Evolutionary conservation across 306 rosid species (phyloP).

Genomic region (Castanospermum australe): DNA sequence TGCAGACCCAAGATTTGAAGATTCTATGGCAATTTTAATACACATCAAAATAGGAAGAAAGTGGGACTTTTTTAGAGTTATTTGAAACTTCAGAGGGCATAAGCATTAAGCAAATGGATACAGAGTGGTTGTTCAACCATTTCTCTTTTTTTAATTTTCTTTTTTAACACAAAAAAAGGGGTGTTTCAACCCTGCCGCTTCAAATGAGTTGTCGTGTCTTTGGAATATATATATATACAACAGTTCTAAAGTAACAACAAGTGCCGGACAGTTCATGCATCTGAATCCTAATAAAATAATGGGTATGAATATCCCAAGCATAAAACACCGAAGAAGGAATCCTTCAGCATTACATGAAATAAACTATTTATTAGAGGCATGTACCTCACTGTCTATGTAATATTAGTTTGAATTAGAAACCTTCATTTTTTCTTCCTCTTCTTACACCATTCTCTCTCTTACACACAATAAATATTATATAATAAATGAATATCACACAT

Average conservation of each 20-base stretch:
- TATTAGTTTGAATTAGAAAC: too few relatives aligned
- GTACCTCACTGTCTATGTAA: too few relatives aligned
- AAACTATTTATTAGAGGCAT: neutral
- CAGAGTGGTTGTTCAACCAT: neutral
- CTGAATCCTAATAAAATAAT: slow-evolving; percentile 8
- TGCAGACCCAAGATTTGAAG: slow-evolving; percentile 1
- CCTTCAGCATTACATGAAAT: neutral
- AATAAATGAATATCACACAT: too few relatives aligned
- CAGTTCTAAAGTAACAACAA: neutral
- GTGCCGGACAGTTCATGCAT: slow-evolving; percentile 5
- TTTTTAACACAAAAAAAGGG: too few relatives aligned
- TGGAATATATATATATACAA: neutral
- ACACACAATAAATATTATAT: too few relatives aligned
- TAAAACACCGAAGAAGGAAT: neutral
- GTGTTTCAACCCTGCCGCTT: slow-evolving; percentile 8
- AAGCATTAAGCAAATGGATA: slow-evolving; percentile 31
- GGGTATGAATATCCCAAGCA: neutral
- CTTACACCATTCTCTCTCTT: too few relatives aligned
- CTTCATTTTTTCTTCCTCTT: too few relatives aligned
- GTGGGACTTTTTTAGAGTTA: slow-evolving; percentile 2
- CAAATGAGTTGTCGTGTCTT: neutral
- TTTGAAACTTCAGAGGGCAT: neutral
- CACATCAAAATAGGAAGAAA: neutral
- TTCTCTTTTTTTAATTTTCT: neutral
- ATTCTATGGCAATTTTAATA: neutral